Evolutionary conservation across 148 eudicot species (phyloP), one percentile per base, ranked within the genome.

Genomic region (Chenopodium berlandieri): DNA sequence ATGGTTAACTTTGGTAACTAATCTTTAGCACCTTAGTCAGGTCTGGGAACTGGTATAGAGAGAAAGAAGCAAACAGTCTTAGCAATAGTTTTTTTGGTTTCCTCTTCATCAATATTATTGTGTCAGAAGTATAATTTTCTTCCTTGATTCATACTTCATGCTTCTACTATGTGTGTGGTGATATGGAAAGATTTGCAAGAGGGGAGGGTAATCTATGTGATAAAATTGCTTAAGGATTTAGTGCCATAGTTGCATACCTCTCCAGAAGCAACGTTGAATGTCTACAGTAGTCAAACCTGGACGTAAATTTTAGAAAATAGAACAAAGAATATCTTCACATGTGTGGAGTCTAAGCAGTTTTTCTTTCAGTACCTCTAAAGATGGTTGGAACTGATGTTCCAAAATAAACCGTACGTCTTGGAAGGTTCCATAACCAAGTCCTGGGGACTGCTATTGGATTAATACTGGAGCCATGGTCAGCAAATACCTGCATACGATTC

Each of bases 241-340:
- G 9, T 64, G 77, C 17, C 25, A 32, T 44, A 52, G 25, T 40
- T 56, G 58, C 88, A 52, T 89, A 95, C 98, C 98, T 92, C 90
- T 91, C 95, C 95, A 95, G 83, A 95, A 95, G 89, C 97, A 95
- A 86, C 88, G 91, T 78, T 95, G 98, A 83, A 95, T 95, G 30
- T 85, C 94, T 85, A 90, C 91, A 1, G 94, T 93, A 71, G 86
- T 73, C 80, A 95, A 71, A 76, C 97, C 97, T 93, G 84, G 58
- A 78, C 66, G 46, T 67, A 48, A 85, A 71, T 60, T 3, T n/a
- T 71, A 75, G 72, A 48, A 80, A n/a, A 77, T 48, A 71, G 81
- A 20, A 78, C 65, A 20, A 74, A 32, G 2, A 56, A 70, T 82
- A 9, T 58, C 16, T 34, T 37, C 44, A 52, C 64, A 69, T 62